Conservation (phyloP, 495 filamentous ascomycete species). For the Pseudomonodictys pantanalensis region DNA sequence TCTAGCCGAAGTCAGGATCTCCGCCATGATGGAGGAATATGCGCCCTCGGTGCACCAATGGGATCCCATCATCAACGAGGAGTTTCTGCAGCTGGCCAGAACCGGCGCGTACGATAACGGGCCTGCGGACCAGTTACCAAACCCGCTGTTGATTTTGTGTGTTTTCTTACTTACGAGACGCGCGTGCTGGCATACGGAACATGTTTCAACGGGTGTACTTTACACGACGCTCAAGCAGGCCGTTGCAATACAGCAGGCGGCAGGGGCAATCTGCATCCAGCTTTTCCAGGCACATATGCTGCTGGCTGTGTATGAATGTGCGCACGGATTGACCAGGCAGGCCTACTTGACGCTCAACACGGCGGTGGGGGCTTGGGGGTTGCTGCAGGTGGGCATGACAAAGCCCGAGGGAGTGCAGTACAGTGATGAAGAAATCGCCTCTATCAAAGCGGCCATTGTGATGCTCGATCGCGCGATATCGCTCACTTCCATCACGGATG, state of each 20-base stretch:
- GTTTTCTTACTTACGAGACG: not conserved
- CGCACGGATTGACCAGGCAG: not conserved
- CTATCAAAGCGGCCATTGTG: not conserved
- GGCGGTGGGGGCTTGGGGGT: not conserved
- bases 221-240: not conserved
- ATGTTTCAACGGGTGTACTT: not conserved
- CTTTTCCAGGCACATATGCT: not conserved
- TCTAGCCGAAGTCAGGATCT: not conserved
- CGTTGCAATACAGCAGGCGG: not conserved
- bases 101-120: not conserved
- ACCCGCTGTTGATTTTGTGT: not conserved
- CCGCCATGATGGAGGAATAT: not conserved
- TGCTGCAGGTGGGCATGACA: not conserved
- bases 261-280: not conserved
- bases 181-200: not conserved
- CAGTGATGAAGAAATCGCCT: not conserved
- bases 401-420: not conserved
- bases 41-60: not conserved
- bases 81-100: not conserved
- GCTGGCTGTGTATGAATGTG: not conserved
- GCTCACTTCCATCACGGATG: not conserved
- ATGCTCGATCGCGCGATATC: not conserved
- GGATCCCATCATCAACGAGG: not conserved
- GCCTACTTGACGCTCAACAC: not conserved
- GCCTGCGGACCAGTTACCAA: not conserved